Evolutionary conservation across 305 asterid species (phyloP), one percentile per base, ranked within the genome.

Genomic region (Fraxinus platypoda): DNA sequence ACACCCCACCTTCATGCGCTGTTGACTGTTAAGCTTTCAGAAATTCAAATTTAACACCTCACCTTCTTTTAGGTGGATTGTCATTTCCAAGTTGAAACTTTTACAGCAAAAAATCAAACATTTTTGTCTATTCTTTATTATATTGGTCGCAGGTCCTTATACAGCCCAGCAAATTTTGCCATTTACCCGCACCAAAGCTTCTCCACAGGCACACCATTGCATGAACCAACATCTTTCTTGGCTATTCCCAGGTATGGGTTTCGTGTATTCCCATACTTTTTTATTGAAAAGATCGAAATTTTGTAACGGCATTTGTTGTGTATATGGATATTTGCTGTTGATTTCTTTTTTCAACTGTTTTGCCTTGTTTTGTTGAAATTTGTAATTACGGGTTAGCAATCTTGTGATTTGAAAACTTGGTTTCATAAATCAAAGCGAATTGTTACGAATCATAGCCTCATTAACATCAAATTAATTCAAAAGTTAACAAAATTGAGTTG

Each of bases 41-140:
- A 23, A n/a, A 54, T 6, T 54, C 38, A 87, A 84, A 83, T 77
- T 84, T 87, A 90, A 84, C 86, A 66, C 54, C 59, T 80, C 85
- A 76, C 86, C 85, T 88, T 83, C 84, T 80, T 84, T 78, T 86
- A 31, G 97, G 87, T 90, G 91, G 75, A 76, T 81, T 83, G 94
- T 92, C 95, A 84, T 87, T 85, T 88, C 62, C 78, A 70, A 41
- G 33, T 19, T 23, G 21, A 57, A 73, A 59, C 64, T 23, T 26
- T 62, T 31, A 66, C 84, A 81, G 80, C 21, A 68, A 68, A 57
- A 82, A 33, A 71, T 80, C 86, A 77, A 70, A 81, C 34, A 76
- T 81, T 52, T 64, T 64, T 77, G 68, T 25, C 33, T 64, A 21
- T 64, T 64, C 17, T 64, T 64, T 64, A 21, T 1, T 0, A n/a